A percentile compares a stretch with the other conserved stretches of the same genome.
phyloP scores from a whole-genome alignment of 208 protist species.

The Giardia duodenalis region DNA sequence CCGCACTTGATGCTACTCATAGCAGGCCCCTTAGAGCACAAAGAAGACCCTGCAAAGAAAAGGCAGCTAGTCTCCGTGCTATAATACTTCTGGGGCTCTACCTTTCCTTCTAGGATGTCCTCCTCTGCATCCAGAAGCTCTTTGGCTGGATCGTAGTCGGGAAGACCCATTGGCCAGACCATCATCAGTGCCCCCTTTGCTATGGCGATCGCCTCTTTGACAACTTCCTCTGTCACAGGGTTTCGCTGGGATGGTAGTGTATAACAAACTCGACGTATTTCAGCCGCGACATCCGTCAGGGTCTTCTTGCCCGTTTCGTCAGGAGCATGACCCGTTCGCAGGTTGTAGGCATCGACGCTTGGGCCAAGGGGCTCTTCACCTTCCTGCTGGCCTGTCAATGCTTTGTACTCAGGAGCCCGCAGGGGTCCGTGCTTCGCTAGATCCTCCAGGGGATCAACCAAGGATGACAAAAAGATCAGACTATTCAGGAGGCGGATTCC shows the following conservation, averaged over 20 bases:
- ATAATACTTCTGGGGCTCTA: neutral
- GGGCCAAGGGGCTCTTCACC: neutral
- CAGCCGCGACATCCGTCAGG: neutral
- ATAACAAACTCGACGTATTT: neutral
- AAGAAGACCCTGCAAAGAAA: constrained; percentile 4
- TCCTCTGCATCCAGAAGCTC: neutral
- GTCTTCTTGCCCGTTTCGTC: neutral
- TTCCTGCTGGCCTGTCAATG: neutral
- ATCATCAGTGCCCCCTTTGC: constrained; percentile 5
- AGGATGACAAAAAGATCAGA: neutral
- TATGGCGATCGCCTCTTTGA: neutral
- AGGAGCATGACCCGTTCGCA: neutral
- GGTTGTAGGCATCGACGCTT: neutral
- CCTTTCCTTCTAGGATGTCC: neutral
- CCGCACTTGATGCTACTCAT: neutral
- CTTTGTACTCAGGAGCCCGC: neutral
- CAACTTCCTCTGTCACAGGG: neutral
- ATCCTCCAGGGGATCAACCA: neutral
- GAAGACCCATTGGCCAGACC: neutral
- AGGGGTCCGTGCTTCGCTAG: neutral
- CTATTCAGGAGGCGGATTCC: neutral
- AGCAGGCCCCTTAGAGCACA: neutral
- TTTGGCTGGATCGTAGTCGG: neutral
- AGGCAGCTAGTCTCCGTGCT: neutral
- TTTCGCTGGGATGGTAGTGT: neutral